Percentiles rank a stretch among this genome's conserved stretches.
These are phyloP conservation scores for Cyberlindnera suaveolens DNA, from an alignment of 805 yeast species.

Conservation along the genomic window DNA sequence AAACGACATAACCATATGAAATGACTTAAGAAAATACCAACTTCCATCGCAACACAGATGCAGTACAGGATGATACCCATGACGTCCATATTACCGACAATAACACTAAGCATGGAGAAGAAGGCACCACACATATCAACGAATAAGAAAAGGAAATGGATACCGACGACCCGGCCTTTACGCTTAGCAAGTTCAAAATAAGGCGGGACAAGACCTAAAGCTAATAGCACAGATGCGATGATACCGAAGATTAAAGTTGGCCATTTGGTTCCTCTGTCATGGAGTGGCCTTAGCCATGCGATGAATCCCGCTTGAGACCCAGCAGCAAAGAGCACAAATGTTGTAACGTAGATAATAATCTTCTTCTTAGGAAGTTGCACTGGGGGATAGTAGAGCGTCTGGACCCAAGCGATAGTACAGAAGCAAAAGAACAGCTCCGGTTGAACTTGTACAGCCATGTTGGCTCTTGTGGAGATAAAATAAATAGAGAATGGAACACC, in stretches of 20 bases:
- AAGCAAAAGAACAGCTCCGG: conserved; percentile 80
- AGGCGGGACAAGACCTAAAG: conserved; percentile 81
- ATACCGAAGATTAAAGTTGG: conserved; percentile 79
- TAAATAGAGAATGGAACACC: conserved; percentile 86
- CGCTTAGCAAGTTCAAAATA: conserved; percentile 78
- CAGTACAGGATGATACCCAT: conserved; percentile 67
- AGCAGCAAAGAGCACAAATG: conserved; percentile 38
- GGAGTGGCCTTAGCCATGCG: conserved; percentile 57
- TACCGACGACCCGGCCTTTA: conserved; percentile 82
- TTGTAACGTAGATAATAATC: conserved; percentile 30
- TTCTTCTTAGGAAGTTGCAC: conserved; percentile 31
- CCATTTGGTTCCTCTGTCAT: conserved; percentile 53
- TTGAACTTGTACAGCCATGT: conserved; percentile 77
- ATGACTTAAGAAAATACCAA: conserved; percentile 65
- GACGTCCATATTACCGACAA: conserved; percentile 54
- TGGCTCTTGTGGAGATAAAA: conserved; percentile 65
- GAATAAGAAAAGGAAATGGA: conserved; percentile 70
- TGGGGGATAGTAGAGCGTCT: conserved; percentile 76
- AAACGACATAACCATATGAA: conserved; percentile 49
- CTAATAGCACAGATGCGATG: conserved; percentile 70
- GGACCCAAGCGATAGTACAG: conserved; percentile 60
- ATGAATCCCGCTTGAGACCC: conserved; percentile 69
- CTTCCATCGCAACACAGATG: conserved; percentile 58
- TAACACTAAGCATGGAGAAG: conserved; percentile 60
- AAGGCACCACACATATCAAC: conserved; percentile 83